phyloP scores from a whole-genome alignment of 352 stramenopile genomes.

The Aphanomyces invadans region DNA sequence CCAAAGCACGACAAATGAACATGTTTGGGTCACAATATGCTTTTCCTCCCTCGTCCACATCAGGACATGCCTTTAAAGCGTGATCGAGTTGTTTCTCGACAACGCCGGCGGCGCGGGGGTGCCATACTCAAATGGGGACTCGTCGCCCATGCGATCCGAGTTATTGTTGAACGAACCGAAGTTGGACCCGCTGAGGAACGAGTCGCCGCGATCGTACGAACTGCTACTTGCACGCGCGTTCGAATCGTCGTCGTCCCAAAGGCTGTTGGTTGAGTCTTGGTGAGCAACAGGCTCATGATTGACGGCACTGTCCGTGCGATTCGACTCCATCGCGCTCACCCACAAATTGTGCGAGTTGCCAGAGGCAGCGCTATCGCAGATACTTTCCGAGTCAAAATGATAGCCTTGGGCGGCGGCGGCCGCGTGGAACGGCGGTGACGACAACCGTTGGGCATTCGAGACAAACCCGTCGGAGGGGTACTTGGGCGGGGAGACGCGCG shows the following conservation, averaged over 20 bases:
- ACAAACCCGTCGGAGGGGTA: constrained; percentile 2
- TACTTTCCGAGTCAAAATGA: not conserved
- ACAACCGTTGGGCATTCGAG: constrained; percentile 1
- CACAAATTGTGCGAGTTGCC: not conserved
- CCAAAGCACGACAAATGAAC: too few species aligned
- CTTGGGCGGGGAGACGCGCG: not conserved
- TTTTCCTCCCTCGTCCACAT: not conserved
- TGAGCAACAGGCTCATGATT: not conserved
- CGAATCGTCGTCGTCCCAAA: constrained; percentile 8
- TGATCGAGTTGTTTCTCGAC: constrained; percentile 11
- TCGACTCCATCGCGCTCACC: constrained; percentile 7
- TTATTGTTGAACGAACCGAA: not conserved
- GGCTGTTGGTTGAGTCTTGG: not conserved
- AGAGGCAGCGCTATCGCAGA: not conserved
- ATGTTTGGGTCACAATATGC: too few species aligned
- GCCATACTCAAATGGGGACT: not conserved
- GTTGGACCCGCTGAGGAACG: constrained; percentile 3
- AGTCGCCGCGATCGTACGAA: not conserved
- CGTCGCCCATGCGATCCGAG: not conserved
- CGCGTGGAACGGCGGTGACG: not conserved
- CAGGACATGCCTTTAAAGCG: too few species aligned
- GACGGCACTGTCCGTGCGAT: not conserved
- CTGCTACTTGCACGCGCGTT: not conserved
- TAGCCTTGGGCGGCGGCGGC: not conserved
- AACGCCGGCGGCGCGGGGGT: not conserved